These are phyloP conservation scores for Nicotiana attenuata DNA, from an alignment of 257 asterid species.

Conservation along the genomic window DNA sequence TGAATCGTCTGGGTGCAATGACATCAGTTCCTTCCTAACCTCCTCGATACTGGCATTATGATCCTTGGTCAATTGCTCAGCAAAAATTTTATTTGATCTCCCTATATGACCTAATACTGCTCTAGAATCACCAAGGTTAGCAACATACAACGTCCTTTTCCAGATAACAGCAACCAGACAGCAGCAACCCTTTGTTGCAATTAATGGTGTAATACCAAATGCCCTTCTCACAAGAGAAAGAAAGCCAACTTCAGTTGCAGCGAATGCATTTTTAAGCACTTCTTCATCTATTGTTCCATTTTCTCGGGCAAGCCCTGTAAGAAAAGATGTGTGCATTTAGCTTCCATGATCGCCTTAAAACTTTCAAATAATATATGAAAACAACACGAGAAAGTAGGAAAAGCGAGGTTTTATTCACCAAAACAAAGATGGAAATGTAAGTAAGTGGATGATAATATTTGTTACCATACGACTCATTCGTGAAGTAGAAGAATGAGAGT, in stretches of 20 bases:
- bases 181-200: constrained; percentile 69
- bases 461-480: background rate
- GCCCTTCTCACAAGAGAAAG: constrained; percentile 45
- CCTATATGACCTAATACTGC: constrained; percentile 65
- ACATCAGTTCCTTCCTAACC: constrained; percentile 57
- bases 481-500: background rate
- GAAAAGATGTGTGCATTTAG: constrained; percentile 8
- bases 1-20: constrained; percentile 63
- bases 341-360: background rate
- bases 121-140: constrained; percentile 86
- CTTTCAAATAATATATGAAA: background rate
- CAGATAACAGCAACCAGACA: constrained; percentile 80
- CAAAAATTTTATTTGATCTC: constrained; percentile 38
- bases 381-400: background rate
- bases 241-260: constrained; percentile 66
- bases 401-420: background rate
- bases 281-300: constrained; percentile 50
- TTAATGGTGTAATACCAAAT: constrained; percentile 30
- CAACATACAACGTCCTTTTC: constrained; percentile 47
- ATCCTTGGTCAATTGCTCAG: constrained; percentile 72
- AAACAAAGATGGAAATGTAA: background rate
- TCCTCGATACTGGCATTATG: constrained; percentile 67
- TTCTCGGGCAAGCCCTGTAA: constrained; percentile 58
- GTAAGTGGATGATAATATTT: background rate
- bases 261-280: constrained; percentile 41